Evolutionary conservation across 805 yeast species (phyloP).

Genomic region (Wickerhamiella nectarea): DNA sequence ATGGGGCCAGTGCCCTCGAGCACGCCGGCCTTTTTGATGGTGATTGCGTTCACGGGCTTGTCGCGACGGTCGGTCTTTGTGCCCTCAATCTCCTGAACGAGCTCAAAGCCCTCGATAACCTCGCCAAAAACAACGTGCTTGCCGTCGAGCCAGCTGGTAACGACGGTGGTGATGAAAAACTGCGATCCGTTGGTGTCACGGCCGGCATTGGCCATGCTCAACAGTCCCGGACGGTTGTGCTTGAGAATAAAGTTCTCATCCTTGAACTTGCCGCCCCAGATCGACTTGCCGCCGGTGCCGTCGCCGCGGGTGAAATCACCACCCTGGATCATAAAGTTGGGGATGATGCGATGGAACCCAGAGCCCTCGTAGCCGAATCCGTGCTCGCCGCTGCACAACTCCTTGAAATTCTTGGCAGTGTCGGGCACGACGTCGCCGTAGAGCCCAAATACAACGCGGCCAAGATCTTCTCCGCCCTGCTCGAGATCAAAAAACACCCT

Average conservation of each 20-base stretch:
- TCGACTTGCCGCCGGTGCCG: conserved; percentile 69
- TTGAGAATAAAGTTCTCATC: conserved; percentile 62
- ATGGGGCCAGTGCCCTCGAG: conserved; percentile 19
- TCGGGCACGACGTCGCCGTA: conserved; percentile 79
- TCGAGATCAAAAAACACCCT: conserved; percentile 76
- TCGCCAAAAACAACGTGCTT: conserved; percentile 95
- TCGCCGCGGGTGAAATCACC: conserved; percentile 58
- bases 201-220: conserved; percentile 72
- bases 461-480: conserved; percentile 64
- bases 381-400: conserved; percentile 63
- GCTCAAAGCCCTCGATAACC: conserved; percentile 71
- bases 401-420: conserved; percentile 80
- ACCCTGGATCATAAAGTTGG: conserved; percentile 71
- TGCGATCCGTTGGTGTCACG: conserved; percentile 72
- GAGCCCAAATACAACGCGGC: conserved; percentile 75
- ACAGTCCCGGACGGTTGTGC: conserved; percentile 47
- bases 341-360: conserved; percentile 59
- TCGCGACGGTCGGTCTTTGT: conserved; percentile 60
- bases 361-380: conserved; percentile 51
- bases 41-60: conserved; percentile 52
- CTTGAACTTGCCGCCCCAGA: conserved; percentile 55
- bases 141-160: conserved; percentile 85
- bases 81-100: conserved; percentile 59
- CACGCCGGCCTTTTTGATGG: conserved; percentile 61
- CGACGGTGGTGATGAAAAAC: conserved; percentile 86